Base-by-base conservation (phyloP, 2,329 filamentous ascomycete species). In the Diaporthe humulicola region DNA sequence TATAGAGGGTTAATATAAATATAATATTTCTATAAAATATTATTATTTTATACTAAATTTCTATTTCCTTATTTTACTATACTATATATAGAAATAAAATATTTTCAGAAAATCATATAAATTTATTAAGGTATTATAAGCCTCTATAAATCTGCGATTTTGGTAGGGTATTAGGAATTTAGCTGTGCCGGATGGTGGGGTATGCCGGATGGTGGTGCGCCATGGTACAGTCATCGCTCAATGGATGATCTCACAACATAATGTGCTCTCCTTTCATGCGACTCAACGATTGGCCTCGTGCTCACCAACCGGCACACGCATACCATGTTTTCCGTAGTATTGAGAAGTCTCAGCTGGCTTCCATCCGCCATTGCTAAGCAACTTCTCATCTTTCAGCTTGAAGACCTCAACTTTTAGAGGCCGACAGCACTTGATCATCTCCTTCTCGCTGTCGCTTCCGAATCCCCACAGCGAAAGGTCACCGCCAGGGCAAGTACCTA, bases 401-500 rank as follows among this genome's bases (percentile, higher is more conserved):
- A 91, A 96, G 0, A 97, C 91, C 78, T 95, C 91, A 0, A 96
- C 93, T 64, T 91, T 91, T 8, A 97, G 88, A 1, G 94, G 93
- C 10, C 94, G 89, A 83, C 93, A 95, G 76, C 91, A 93, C 74
- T 90, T 90, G 78, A 89, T 82, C 89, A 94, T 95, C 71, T 91
- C 92, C 79, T 91, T 89, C 77, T 91, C 90, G 82, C 90, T 92
- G 61, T 89, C 89, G 57, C 88, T 90, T 17, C 93, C 92, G 87
- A 95, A 97, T 0, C 93, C 94, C 94, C 94, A 96, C n/a, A 90
- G 87, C 1, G 93, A 95, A 64, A 97, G 84, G 81, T 97, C 95
- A 0, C 95, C 95, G 2, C 94, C 94, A 0, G 94, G 94, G 80
- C 94, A 97, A 0, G 94, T 94, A 75, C 87, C 87, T 89, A n/a